These are phyloP conservation scores for Agapanthus africanus DNA, from an alignment of 106 monocot species.

Conservation along the genomic window DNA sequence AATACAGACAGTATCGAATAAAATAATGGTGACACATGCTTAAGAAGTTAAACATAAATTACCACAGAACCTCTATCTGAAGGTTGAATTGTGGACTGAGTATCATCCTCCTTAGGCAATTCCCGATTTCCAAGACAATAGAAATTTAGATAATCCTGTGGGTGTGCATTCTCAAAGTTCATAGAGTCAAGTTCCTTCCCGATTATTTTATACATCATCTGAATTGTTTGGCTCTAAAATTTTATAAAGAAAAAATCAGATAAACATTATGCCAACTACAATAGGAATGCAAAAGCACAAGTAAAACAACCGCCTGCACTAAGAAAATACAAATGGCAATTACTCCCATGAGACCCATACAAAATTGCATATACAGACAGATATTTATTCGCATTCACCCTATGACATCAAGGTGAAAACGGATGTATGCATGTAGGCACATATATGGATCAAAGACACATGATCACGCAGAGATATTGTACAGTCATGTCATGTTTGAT, in stretches of 20 bases:
- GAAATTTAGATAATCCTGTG: slow-evolving; percentile 12
- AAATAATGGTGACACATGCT: neutral
- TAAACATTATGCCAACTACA: no score
- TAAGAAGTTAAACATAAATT: neutral
- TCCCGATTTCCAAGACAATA: slow-evolving; percentile 14
- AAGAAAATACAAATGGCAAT: neutral
- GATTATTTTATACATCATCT: slow-evolving; percentile 16
- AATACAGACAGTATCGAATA: neutral
- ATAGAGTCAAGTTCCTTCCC: slow-evolving; percentile 5
- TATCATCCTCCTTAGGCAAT: neutral
- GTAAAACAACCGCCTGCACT: neutral
- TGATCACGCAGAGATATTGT: no score
- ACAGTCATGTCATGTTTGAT: no score
- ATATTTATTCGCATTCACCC: no score
- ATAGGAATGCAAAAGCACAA: neutral
- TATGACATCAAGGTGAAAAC: no score
- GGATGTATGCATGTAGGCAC: neutral
- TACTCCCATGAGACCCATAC: no score
- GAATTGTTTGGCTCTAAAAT: slow-evolving; percentile 8
- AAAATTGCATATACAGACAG: no score
- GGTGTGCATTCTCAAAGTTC: slow-evolving; percentile 3
- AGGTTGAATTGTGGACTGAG: neutral
- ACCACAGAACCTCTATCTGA: slow-evolving; percentile 2
- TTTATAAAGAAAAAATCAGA: neutral
- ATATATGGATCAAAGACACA: no score